phyloP scores from a whole-genome alignment of 371 early-diverging fungal species.

The Mucor velutinosus region DNA sequence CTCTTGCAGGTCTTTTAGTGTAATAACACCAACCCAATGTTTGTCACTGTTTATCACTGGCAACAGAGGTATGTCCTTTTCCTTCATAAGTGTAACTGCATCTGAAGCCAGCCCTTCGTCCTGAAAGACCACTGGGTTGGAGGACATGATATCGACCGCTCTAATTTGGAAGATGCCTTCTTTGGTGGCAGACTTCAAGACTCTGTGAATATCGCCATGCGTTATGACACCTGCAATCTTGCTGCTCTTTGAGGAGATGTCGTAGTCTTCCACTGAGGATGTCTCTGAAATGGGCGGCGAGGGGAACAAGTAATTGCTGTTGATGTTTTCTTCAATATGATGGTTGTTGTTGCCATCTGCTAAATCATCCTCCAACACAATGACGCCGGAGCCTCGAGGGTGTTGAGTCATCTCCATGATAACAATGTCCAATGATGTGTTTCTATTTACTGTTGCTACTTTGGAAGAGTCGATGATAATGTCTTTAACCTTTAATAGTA shows the following conservation, averaged over 20 bases:
- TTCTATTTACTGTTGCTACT: conserved; percentile 30
- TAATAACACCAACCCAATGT: conserved; percentile 42
- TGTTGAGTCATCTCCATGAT: conserved; percentile 51
- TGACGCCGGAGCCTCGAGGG: conserved; percentile 44
- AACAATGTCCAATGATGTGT: conserved; percentile 41
- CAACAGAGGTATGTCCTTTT: conserved; percentile 34
- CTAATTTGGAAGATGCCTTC: conserved; percentile 42
- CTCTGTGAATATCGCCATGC: conserved; percentile 41
- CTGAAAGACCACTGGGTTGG: conserved; percentile 30
- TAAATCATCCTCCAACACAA: conserved; percentile 34
- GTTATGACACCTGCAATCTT: conserved; percentile 47
- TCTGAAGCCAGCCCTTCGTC: conserved; percentile 40
- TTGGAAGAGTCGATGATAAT: conserved; percentile 25
- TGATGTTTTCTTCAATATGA: background rate
- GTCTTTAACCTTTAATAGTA: conserved; percentile 46
- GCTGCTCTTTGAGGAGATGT: background rate
- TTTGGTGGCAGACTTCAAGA: conserved; percentile 36
- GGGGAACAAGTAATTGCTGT: conserved; percentile 10
- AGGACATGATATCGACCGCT: conserved; percentile 47
- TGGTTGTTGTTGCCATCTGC: background rate
- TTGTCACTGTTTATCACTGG: conserved; percentile 39
- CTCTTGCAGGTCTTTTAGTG: conserved; percentile 48
- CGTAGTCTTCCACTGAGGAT: conserved; percentile 20
- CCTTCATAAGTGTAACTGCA: conserved; percentile 35
- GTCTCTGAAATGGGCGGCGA: conserved; percentile 34